Evolutionary conservation across 2,329 filamentous ascomycete species (phyloP), one percentile per base, ranked within the genome.

Genomic region (Aspergillus glaucus): DNA sequence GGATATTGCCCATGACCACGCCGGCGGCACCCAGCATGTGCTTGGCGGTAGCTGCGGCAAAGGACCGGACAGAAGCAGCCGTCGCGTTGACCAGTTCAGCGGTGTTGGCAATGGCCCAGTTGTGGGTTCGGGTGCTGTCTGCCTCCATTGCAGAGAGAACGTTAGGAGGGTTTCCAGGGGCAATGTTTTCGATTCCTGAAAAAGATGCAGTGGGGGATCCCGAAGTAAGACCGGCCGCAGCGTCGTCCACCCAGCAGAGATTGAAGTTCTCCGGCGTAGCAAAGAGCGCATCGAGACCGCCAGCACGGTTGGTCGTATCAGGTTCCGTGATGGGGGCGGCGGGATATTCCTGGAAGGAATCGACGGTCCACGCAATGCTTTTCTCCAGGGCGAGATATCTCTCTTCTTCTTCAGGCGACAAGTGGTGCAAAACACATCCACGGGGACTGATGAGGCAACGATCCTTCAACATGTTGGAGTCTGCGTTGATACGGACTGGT

Each of bases 341-440:
- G 2, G 69, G 68, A 51, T 68, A 72, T 50, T 71, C 68, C 46
- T 69, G 63, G 41, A 64, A 66, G 34, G 59, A 62, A 50, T 68
- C 68, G 9, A 60, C 54, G 17, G 59, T 50, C 21, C 57, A 56
- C 5, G 57, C 51, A 4, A 67, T 59, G 46, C 59, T 64, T 49
- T 70, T 70, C 53, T 75, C 71, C 6, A 76, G 59, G n/a, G 65
- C 64, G 1, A 76, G 61, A 39, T 74, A 72, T 19, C 65, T 66
- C 15, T 73, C 66, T 50, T 74, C 72, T 55, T 76, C 74, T n/a
- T 73, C 71, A 2, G 61, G 53, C 4, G 68, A 68, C 10, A 77
- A 56, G 53, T 75, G 72, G 40, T 68, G 67, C 21, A 76, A 59
- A 3, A 75, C 65, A 46, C 66, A 69, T 2, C 74, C 73, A 21